Evolutionary conservation across 1,139 yeast genomes (phyloP), one percentile per base, ranked within the genome.

Genomic region (Blastobotrys ciferrii): DNA sequence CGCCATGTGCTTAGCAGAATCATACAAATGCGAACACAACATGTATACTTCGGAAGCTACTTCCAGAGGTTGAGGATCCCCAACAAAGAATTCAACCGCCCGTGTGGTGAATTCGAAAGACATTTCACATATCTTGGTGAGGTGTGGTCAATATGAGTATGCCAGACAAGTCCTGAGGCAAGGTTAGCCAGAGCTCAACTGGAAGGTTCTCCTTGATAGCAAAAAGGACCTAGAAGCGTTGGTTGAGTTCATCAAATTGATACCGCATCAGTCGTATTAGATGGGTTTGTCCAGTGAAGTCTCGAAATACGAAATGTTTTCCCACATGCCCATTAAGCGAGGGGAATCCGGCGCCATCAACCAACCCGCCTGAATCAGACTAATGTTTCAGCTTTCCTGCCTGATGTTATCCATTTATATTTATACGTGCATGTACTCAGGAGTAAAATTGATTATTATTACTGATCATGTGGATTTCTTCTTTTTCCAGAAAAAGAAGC

Each of bases 311-410:
- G 35, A 7, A 7, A 32, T 7, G 35, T 32, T 32, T 32, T 32
- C 35, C 35, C 13, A 32, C 35, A 32, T 32, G 35, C 35, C 13
- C 35, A 32, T 32, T 5, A 32, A 6, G n/a, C n/a, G 35, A 32
- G 35, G 35, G 35, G 13, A 32, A 32, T 32, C 35, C 35, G 13
- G 35, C 35, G 35, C 35, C 35, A 32, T 32, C 35, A n/a, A n/a
- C 35, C n/a, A 12, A 12, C 7, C 13, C 35, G 35, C 7, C 35
- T 32, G 35, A 12, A 32, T n/a, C n/a, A n/a, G n/a, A n/a, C n/a
- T n/a, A n/a, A n/a, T n/a, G n/a, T n/a, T n/a, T n/a, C n/a, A n/a
- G n/a, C n/a, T n/a, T n/a, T n/a, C n/a, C n/a, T n/a, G n/a, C n/a
- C n/a, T n/a, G n/a, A n/a, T n/a, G n/a, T n/a, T n/a, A n/a, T n/a